A percentile compares a stretch with the other conserved stretches of the same genome.
phyloP scores from a whole-genome alignment of 129 eudicot genomes.

The Flaveria ramosissima region DNA sequence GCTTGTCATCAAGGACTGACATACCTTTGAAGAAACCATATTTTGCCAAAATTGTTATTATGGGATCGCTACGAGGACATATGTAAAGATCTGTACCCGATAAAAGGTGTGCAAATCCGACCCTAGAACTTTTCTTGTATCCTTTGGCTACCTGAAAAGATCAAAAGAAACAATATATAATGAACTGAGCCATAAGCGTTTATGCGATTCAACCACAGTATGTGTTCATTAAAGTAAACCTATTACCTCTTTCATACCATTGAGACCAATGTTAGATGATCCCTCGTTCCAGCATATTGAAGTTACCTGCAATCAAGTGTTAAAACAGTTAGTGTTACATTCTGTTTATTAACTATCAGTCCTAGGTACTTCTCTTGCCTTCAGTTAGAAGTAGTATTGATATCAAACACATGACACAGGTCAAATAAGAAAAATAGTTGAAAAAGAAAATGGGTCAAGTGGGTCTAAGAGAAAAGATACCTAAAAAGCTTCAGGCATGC shows the following conservation, averaged over 20 bases:
- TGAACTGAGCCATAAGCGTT: not conserved
- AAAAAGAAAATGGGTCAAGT: not conserved
- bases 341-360: not conserved
- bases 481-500: not conserved
- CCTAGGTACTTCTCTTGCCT: too few species aligned
- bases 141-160: constrained; percentile 55
- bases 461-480: not conserved
- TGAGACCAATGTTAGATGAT: constrained; percentile 47
- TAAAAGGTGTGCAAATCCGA: constrained; percentile 59
- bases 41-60: constrained; percentile 67
- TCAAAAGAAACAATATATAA: not conserved
- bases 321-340: not conserved
- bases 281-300: constrained; percentile 69
- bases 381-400: not conserved
- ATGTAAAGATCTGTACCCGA: constrained; percentile 61
- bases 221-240: not conserved
- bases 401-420: not conserved
- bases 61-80: constrained; percentile 63
- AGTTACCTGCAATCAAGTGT: constrained; percentile 50
- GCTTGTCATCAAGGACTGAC: constrained; percentile 57
- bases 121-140: constrained; percentile 51
- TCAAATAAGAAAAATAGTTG: not conserved
- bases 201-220: not conserved
- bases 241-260: constrained; percentile 71
- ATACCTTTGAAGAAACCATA: constrained; percentile 74